Conservation (phyloP, 179 eudicot species). For the Camellia oleifera region DNA sequence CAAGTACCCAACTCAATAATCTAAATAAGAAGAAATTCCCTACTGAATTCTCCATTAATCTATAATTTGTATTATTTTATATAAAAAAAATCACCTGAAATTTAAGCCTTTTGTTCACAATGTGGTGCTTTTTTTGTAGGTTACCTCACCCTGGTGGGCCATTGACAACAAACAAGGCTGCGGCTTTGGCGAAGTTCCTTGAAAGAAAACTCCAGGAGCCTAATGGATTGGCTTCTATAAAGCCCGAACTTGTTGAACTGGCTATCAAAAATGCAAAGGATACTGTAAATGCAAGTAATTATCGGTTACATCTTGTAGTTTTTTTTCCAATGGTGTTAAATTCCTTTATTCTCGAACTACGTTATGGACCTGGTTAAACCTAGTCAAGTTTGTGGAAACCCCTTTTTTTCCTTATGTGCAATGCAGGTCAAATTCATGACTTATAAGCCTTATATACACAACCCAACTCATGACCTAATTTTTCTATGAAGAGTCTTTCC, state of each 20-base stretch:
- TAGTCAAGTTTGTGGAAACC: neutral
- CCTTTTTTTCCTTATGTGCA: neutral
- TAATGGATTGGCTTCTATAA: constrained; percentile 67
- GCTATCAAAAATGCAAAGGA: constrained; percentile 90
- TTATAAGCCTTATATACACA: neutral
- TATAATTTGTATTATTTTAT: neutral
- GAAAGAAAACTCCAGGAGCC: constrained; percentile 88
- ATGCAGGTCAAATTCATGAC: neutral
- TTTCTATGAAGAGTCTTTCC: neutral
- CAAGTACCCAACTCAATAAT: too few species aligned
- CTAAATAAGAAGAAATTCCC: neutral
- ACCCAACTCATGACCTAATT: neutral
- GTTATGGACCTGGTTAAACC: neutral
- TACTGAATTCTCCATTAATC: neutral
- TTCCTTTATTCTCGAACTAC: neutral
- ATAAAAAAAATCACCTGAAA: too few species aligned
- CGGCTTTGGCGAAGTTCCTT: constrained; percentile 81
- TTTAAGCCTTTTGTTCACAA: neutral
- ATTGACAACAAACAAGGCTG: constrained; percentile 84
- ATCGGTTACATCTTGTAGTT: constrained; percentile 13
- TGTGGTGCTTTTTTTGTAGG: constrained; percentile 31
- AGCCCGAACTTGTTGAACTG: constrained; percentile 67
- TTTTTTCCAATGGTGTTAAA: neutral
- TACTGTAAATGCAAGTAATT: constrained; percentile 70
- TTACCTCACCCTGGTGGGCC: constrained; percentile 94